Evolutionary conservation across 305 asterid genomes (phyloP).

Genomic region (Fraxinus sp.): DNA sequence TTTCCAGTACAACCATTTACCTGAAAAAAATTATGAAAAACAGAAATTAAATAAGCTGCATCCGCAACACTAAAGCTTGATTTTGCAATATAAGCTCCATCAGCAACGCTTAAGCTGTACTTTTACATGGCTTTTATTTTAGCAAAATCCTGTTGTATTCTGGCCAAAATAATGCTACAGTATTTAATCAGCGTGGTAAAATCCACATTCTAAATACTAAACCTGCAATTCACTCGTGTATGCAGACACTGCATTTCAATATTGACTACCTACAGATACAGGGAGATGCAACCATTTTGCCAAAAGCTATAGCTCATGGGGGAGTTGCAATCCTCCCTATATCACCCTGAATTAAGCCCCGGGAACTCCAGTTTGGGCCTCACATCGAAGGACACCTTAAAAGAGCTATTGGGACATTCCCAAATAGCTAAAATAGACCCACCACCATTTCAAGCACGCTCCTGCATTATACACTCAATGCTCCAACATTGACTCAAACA

Average conservation of each 20-base stretch:
- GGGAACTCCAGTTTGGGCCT: not conserved
- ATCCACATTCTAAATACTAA: not conserved
- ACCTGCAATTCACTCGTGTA: not conserved
- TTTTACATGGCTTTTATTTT: not conserved
- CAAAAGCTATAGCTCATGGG: not conserved
- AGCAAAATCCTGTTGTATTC: not conserved
- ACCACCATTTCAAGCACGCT: not conserved
- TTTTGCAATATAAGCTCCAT: not conserved
- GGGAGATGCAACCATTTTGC: not conserved
- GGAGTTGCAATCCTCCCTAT: not conserved
- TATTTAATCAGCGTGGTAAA: not conserved
- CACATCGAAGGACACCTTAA: not conserved
- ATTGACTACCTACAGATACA: not conserved
- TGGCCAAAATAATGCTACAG: not conserved
- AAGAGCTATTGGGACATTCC: not conserved
- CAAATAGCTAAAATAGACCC: not conserved
- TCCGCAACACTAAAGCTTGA: not conserved
- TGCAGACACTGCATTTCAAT: not conserved
- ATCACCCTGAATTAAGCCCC: not conserved
- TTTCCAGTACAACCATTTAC: constrained; percentile 89
- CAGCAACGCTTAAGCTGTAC: not conserved
- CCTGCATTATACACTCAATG: not conserved
- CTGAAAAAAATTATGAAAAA: constrained; percentile 29
- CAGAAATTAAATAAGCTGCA: not conserved
- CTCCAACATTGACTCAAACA: not conserved